Evolutionary conservation across 176 grass and related monocot genomes (phyloP).

Genomic region (Echinochloa phyllopogon): DNA sequence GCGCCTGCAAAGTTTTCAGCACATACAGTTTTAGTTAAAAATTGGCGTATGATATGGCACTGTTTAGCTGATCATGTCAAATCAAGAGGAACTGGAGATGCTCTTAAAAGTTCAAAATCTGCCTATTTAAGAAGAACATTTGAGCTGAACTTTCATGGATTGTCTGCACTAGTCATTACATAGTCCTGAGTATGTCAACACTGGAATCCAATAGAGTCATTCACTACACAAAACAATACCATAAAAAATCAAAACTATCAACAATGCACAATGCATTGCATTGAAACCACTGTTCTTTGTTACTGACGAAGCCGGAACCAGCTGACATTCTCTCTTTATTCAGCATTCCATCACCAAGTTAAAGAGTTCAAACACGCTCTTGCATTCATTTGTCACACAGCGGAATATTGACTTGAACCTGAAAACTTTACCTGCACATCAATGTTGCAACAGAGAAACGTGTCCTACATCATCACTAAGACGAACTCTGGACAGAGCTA

Average conservation of each 20-base stretch:
- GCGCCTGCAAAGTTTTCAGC: constrained; percentile 32
- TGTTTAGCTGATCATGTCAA: background rate
- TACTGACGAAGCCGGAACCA: background rate
- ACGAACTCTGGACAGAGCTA: background rate
- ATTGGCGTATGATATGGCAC: background rate
- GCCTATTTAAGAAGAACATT: background rate
- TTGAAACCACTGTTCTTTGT: background rate
- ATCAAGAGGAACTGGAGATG: background rate
- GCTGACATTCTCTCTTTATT: background rate
- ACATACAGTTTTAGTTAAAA: background rate
- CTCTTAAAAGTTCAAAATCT: background rate
- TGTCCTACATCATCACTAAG: background rate
- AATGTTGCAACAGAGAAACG: background rate
- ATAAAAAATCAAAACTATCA: background rate
- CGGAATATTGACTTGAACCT: background rate
- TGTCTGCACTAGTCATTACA: background rate
- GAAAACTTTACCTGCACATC: background rate
- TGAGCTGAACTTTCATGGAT: background rate
- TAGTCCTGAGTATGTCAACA: background rate
- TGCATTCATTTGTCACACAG: background rate
- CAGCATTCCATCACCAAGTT: background rate
- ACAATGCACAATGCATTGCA: background rate
- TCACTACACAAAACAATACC: background rate
- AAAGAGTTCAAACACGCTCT: background rate
- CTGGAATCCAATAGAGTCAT: background rate